Conservation (phyloP, 495 filamentous ascomycete species). For the Xylaria intraflava region DNA sequence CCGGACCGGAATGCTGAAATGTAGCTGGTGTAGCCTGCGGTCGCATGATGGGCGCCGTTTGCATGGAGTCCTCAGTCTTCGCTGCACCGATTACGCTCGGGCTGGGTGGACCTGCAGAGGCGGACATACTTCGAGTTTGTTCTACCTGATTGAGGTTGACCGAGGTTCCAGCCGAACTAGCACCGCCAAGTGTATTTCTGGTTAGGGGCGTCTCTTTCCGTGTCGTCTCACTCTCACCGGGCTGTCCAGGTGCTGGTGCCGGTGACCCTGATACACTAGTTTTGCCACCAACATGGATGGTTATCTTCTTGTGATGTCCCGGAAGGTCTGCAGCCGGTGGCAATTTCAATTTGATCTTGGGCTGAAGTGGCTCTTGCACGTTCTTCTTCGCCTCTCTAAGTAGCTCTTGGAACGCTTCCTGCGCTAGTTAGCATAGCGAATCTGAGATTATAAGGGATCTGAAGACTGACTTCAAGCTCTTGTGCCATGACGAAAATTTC, state of each 20-base stretch:
- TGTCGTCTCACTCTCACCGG: conserved; percentile 27
- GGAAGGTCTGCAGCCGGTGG: conserved; percentile 31
- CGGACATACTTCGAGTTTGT: conserved; percentile 39
- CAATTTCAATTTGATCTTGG: conserved; percentile 74
- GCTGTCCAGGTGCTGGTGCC: conserved; percentile 42
- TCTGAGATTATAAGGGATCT: background rate
- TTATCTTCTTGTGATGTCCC: conserved; percentile 43
- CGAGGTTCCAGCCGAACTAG: conserved; percentile 15
- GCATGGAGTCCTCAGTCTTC: conserved; percentile 38
- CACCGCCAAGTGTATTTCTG: conserved; percentile 19
- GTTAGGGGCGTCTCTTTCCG: conserved; percentile 24
- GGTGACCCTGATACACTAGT: conserved; percentile 48
- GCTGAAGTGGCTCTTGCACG: conserved; percentile 57
- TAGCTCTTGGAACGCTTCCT: conserved; percentile 59
- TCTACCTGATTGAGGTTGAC: conserved; percentile 30
- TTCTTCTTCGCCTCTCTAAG: conserved; percentile 61
- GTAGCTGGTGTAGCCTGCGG: conserved; percentile 13
- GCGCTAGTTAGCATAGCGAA: conserved; percentile 20
- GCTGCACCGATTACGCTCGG: conserved; percentile 35
- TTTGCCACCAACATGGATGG: conserved; percentile 47
- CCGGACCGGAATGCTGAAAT: conserved; percentile 25
- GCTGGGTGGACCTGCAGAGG: conserved; percentile 42
- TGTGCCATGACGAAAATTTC: conserved; percentile 65
- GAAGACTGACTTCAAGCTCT: conserved; percentile 59
- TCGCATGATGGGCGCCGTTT: conserved; percentile 30